Evolutionary conservation across 139 green algal species (phyloP).

Genomic region (Pleodorina starrii): DNA sequence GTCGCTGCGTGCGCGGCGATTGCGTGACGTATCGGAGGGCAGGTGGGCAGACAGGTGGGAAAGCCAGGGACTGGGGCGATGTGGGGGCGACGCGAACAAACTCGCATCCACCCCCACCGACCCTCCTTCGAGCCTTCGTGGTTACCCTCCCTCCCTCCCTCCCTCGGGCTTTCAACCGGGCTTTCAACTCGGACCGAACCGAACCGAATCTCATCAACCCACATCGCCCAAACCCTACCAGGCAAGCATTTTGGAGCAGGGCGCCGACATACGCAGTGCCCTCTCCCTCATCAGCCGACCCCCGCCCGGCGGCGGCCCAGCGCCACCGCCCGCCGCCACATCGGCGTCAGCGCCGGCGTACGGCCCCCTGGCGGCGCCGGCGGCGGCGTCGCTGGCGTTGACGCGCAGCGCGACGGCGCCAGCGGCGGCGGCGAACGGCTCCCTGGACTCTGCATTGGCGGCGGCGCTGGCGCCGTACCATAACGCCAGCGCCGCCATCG

Average conservation of each 20-base stretch:
- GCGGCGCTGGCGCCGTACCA: conserved; percentile 46
- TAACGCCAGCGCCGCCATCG: conserved; percentile 21
- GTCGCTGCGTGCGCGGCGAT: too few species aligned
- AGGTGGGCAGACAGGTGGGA: too few species aligned
- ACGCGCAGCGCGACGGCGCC: background rate
- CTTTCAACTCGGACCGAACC: too few species aligned
- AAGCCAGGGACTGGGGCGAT: too few species aligned
- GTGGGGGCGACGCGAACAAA: too few species aligned
- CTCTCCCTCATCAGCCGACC: conserved; percentile 18
- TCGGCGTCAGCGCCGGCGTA: background rate
- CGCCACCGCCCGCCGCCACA: background rate
- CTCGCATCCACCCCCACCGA: too few species aligned
- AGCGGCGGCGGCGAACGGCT: background rate
- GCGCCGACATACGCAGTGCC: conserved; percentile 36
- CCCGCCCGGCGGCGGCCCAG: background rate
- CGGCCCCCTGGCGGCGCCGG: background rate
- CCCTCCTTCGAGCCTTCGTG: too few species aligned
- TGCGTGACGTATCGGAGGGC: too few species aligned
- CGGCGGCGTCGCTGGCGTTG: background rate
- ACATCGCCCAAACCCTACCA: background rate
- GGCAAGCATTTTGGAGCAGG: conserved; percentile 47
- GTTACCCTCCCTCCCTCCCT: too few species aligned
- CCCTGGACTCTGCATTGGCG: background rate
- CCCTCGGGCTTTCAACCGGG: too few species aligned
- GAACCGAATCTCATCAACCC: background rate